Conservation (phyloP, 208 protist species). For the Porcisia hertigi region DNA sequence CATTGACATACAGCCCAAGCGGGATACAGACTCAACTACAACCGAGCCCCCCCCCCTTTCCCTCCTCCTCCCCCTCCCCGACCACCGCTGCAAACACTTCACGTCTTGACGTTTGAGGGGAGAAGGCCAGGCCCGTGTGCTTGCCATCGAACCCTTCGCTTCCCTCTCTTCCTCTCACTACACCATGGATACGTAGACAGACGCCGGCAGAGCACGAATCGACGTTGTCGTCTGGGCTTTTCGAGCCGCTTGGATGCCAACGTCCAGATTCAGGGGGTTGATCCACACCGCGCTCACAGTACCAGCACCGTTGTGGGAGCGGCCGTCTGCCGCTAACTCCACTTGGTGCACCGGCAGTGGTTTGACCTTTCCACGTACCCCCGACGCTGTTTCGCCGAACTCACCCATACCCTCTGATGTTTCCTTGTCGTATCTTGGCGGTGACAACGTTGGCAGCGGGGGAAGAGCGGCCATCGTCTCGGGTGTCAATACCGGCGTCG, state of each 20-base stretch:
- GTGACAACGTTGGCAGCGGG: constrained; percentile 23
- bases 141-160: neutral
- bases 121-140: neutral
- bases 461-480: constrained; percentile 26
- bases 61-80: too few relatives aligned
- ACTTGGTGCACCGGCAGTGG: constrained; percentile 3
- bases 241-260: constrained; percentile 14
- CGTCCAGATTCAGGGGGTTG: constrained; percentile 24
- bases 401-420: constrained; percentile 17
- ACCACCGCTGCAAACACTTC: too few relatives aligned
- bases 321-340: neutral
- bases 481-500: constrained; percentile 23
- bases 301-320: constrained; percentile 3
- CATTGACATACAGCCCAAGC: too few relatives aligned
- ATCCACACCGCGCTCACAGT: constrained; percentile 5
- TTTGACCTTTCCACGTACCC: neutral
- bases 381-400: constrained; percentile 11
- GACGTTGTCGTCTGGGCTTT: constrained; percentile 6
- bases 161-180: neutral
- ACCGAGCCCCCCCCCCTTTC: too few relatives aligned
- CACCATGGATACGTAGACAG: constrained; percentile 21
- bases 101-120: neutral
- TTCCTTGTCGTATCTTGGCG: constrained; percentile 4
- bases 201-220: constrained; percentile 14
- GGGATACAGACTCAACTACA: too few relatives aligned